These are phyloP conservation scores for Didymella arachidicola DNA, from an alignment of 2,329 filamentous ascomycete genomes.

Conservation along the genomic window DNA sequence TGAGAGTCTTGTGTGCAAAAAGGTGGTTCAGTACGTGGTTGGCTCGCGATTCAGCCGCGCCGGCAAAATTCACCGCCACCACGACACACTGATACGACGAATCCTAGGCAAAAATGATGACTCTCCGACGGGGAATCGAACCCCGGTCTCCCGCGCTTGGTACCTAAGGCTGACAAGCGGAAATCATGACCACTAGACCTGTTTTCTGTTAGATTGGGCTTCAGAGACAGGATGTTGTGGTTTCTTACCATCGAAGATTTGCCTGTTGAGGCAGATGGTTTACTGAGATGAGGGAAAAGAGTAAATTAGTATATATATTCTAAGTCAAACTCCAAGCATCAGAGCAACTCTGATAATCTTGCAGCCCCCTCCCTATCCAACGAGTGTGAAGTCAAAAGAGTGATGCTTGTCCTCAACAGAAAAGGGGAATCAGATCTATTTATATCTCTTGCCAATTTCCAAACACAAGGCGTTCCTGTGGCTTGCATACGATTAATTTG, in stretches of 20 bases:
- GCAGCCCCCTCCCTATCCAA: too few relatives aligned
- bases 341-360: too few relatives aligned
- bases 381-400: too few relatives aligned
- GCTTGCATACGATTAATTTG: too few relatives aligned
- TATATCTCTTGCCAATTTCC: too few relatives aligned
- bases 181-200: slow-evolving; percentile 23
- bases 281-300: neutral
- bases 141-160: slow-evolving; percentile 21
- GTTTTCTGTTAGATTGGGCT: too few relatives aligned
- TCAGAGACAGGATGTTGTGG: too few relatives aligned
- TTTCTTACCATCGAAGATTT: slow-evolving; percentile 16
- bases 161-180: slow-evolving; percentile 18
- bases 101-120: slow-evolving; percentile 3
- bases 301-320: too few relatives aligned
- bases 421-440: too few relatives aligned
- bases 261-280: slow-evolving; percentile 13
- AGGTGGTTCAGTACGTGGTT: neutral
- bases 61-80: neutral
- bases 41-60: neutral
- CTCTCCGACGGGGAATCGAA: slow-evolving; percentile 25
- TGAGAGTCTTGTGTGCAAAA: neutral
- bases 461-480: too few relatives aligned
- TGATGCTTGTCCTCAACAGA: too few relatives aligned
- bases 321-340: too few relatives aligned
- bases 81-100: neutral